Evolutionary conservation across 495 filamentous ascomycete species (phyloP), one percentile per base, ranked within the genome.

Genomic region (Lophium mytilinum): DNA sequence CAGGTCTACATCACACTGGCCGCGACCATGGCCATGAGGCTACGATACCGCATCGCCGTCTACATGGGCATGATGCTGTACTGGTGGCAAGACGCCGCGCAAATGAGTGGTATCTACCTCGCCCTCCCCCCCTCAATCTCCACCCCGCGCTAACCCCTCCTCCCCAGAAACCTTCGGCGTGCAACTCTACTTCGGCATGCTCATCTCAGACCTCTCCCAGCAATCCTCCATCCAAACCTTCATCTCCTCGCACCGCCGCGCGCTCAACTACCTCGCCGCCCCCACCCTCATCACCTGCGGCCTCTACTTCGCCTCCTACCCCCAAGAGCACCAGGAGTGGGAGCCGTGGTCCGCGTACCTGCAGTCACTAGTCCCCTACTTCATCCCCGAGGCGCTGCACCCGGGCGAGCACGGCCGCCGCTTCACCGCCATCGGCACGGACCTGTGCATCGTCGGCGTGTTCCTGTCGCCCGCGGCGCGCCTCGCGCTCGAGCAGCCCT

Each of bases 131-230:
- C 24, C 2, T 3, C 24, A 2, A 2, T 30, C 24, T 6, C 3
- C 6, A 30, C 24, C 24, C 24, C 24, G 24, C 24, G 24, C 24
- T 30, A 6, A 30, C 24, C 24, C 2, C 24, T 30, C 24, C 24
- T 30, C 24, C 24, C 24, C 35, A 80, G 79, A 78, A 49, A 73
- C 75, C 19, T 80, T 82, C 47, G 77, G 75, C 18, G 80, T 83
- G 72, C 82, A 85, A 60, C 79, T 81, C 48, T 76, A 83, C 66
- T 85, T 72, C 54, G 83, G 83, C 42, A 79, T 80, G 59, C 76
- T 85, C 66, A 73, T 87, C 11, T 78, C 75, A 61, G 83, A 87
- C 57, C 66, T 85, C 33, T 76, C 81, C 24, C 77, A 83, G 59
- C 71, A 80, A 46, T 62, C 74, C 24, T 42, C 72, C 0, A 78